Evolutionary conservation across 2,329 filamentous ascomycete genomes (phyloP).

Genomic region (Paraphoma sp.): DNA sequence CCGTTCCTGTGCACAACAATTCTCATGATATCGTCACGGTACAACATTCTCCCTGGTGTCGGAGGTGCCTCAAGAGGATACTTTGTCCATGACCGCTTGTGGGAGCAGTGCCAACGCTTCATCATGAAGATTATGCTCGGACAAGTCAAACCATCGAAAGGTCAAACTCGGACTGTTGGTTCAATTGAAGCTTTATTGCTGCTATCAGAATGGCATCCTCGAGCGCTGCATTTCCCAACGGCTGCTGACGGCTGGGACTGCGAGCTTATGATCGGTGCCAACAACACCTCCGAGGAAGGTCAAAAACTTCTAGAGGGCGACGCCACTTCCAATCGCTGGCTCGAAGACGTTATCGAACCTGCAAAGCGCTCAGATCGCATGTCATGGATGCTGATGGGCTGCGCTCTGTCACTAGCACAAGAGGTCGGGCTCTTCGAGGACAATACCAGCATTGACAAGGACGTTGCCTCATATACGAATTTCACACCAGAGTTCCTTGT

Average conservation of each 20-base stretch:
- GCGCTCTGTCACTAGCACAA: constrained; percentile 60
- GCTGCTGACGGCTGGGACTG: constrained; percentile 63
- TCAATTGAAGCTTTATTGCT: constrained; percentile 62
- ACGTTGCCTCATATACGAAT: constrained; percentile 42
- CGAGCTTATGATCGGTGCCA: constrained; percentile 54
- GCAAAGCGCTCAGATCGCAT: constrained; percentile 63
- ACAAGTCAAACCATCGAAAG: constrained; percentile 59
- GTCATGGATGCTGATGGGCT: constrained; percentile 67
- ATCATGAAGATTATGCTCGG: constrained; percentile 62
- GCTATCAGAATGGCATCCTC: constrained; percentile 64
- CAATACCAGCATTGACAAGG: constrained; percentile 43
- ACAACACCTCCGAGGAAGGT: constrained; percentile 48
- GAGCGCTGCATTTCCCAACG: constrained; percentile 61
- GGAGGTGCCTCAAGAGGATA: constrained; percentile 57
- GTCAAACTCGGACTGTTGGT: constrained; percentile 58
- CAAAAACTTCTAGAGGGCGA: constrained; percentile 44
- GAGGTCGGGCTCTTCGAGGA: constrained; percentile 60
- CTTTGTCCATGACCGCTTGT: constrained; percentile 61
- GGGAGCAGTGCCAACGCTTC: constrained; percentile 62
- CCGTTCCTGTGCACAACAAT: constrained; percentile 62
- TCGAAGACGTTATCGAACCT: constrained; percentile 62
- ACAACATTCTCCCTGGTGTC: constrained; percentile 49
- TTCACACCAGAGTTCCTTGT: constrained; percentile 37
- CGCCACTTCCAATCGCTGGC: constrained; percentile 53
- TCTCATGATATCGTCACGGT: constrained; percentile 62